Evolutionary conservation across 106 monocot genomes (phyloP).

Genomic region (Dioscorea dumetorum): DNA sequence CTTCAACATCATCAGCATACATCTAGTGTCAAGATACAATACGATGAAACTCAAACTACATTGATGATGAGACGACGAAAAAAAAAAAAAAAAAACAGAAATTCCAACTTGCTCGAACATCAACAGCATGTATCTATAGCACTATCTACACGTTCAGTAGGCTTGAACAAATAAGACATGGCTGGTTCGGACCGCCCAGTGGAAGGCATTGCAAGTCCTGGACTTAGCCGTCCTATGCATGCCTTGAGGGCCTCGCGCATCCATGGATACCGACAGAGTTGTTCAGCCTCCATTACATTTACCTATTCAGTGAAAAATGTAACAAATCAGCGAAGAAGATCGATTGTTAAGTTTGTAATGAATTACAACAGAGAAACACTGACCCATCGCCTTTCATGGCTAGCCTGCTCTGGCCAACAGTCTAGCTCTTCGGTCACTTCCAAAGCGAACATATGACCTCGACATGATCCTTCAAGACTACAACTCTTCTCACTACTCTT

Average conservation of each 20-base stretch:
- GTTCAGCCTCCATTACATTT: conserved; percentile 32
- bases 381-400: conserved; percentile 52
- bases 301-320: conserved; percentile 22
- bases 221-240: conserved; percentile 16
- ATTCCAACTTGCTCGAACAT: background rate
- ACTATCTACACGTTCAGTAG: conserved; percentile 19
- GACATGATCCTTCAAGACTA: conserved; percentile 34
- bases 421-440: conserved; percentile 55
- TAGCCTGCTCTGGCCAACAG: conserved; percentile 48
- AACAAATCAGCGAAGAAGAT: too few species aligned
- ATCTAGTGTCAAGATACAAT: too few species aligned
- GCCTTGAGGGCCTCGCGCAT: conserved; percentile 58
- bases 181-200: conserved; percentile 9
- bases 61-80: too few species aligned
- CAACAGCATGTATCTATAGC: conserved; percentile 33
- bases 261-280: conserved; percentile 71
- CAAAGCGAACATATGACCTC: conserved; percentile 51
- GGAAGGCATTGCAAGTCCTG: background rate
- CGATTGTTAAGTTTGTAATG: too few species aligned
- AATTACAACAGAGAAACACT: background rate
- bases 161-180: conserved; percentile 12
- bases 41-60: too few species aligned
- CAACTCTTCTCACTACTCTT: conserved; percentile 46
- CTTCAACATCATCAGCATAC: too few species aligned
- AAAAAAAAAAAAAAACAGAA: too few species aligned